phyloP scores from a whole-genome alignment of 2,329 filamentous ascomycete species.

The Apiospora hydei region DNA sequence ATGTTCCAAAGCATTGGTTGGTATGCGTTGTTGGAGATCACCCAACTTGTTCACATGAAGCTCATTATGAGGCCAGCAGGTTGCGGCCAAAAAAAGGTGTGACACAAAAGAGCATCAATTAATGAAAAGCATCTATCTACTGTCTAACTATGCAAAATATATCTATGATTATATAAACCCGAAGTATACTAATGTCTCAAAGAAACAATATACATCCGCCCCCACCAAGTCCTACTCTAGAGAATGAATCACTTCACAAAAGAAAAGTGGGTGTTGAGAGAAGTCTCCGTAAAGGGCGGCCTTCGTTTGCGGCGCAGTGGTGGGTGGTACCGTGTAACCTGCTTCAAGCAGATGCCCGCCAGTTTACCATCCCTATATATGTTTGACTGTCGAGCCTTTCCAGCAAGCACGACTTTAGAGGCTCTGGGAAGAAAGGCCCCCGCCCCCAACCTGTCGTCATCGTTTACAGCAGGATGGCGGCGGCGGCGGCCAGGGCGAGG shows the following conservation, averaged over 20 bases:
- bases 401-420: not conserved
- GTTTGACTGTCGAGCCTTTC: slow-evolving; percentile 1
- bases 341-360: not conserved
- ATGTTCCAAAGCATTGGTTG: not conserved
- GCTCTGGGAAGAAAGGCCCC: not conserved
- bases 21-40: not conserved
- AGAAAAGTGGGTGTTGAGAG: slow-evolving; percentile 15
- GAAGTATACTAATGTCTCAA: not conserved
- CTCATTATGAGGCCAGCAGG: not conserved
- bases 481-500: not conserved
- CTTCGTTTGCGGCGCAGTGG: slow-evolving; percentile 2
- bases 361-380: not conserved
- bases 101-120: not conserved
- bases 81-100: too few species aligned
- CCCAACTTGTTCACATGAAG: not conserved
- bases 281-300: slow-evolving; percentile 8
- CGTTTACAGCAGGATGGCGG: slow-evolving; percentile 8
- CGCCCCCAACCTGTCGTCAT: not conserved
- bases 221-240: slow-evolving; percentile 1
- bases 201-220: not conserved
- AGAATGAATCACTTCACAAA: slow-evolving; percentile 19
- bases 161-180: slow-evolving; percentile 1
- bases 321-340: not conserved
- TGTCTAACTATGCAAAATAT: not conserved
- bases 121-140: not conserved